These are phyloP conservation scores for Moesziomyces sp. DNA, from an alignment of 1,284 basidiomycete genomes.

Conservation along the genomic window DNA sequence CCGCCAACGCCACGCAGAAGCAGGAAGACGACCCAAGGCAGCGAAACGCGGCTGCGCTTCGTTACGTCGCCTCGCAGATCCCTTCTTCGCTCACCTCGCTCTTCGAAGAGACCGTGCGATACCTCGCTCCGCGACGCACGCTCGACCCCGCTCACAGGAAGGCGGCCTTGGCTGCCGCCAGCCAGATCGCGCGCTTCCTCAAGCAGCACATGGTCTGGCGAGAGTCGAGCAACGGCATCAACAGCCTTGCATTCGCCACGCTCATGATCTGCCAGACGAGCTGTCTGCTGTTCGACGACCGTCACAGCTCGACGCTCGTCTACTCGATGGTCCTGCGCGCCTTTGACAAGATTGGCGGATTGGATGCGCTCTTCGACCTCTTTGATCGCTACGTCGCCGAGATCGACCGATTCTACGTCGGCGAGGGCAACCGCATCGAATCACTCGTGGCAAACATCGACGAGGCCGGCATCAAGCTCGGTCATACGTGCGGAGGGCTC, in stretches of 20 bases:
- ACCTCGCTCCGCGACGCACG: slow-evolving; percentile 82
- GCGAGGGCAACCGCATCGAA: slow-evolving; percentile 42
- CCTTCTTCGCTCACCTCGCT: slow-evolving; percentile 83
- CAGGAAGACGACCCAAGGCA: slow-evolving; percentile 31
- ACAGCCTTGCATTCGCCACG: slow-evolving; percentile 71
- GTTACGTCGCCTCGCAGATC: slow-evolving; percentile 82
- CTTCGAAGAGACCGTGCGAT: slow-evolving; percentile 88
- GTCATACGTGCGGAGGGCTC: slow-evolving; percentile 81
- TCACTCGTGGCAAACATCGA: slow-evolving; percentile 22
- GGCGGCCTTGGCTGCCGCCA: slow-evolving; percentile 78
- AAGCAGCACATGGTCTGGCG: slow-evolving; percentile 77
- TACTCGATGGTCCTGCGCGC: slow-evolving; percentile 83
- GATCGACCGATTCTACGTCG: slow-evolving; percentile 74
- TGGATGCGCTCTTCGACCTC: slow-evolving; percentile 77
- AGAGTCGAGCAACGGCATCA: slow-evolving; percentile 71
- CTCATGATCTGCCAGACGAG: slow-evolving; percentile 80
- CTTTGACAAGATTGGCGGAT: slow-evolving; percentile 79
- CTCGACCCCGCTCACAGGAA: slow-evolving; percentile 81
- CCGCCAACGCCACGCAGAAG: slow-evolving; percentile 15
- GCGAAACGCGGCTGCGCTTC: slow-evolving; percentile 70
- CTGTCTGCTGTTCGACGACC: slow-evolving; percentile 85
- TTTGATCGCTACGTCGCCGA: slow-evolving; percentile 74
- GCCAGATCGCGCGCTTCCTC: slow-evolving; percentile 79
- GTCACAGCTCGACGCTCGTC: slow-evolving; percentile 69
- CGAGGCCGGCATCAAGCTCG: slow-evolving; percentile 62